Base-by-base conservation (phyloP, 129 eudicot species). In the Ambrosia artemisiifolia region DNA sequence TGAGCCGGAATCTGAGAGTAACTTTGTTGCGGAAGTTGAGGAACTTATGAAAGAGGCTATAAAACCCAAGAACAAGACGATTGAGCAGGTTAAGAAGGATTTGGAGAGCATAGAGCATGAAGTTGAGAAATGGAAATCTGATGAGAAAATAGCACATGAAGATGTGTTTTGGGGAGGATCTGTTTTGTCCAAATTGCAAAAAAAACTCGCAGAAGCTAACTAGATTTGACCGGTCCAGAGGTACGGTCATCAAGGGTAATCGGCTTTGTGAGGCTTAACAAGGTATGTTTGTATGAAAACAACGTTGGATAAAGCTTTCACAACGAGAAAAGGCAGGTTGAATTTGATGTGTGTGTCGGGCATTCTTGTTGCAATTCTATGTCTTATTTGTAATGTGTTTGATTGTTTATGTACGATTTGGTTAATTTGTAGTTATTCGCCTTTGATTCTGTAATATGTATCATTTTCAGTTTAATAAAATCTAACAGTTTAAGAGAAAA, bases 81-180 rank as follows among this genome's bases (percentile, higher is more conserved):
- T 34, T 6, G 75, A 60, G 16, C 12, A 69, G 66, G 65, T 62
- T 38, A 77, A 70, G 65, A 38, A 62, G 13, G 72, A 12, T 62
- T 6, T 62, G 0, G 60, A 49, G 10, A 11, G 44, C 44, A 12
- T 70, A 8, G 13, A 36, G 9, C 2, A 28, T 18, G 13, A n/a
- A 47, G 43, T 70, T 38, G 2, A 5, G 48, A 35, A 36, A 38
- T 77, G 81, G 81, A 16, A 18, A 11, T 61, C 56, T 6, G 75
- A 75, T 65, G 46, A 20, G 32, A 64, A 69, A 32, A 69, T 76
- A 8, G 4, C 14, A 16, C 6, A 61, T 2, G 6, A 30, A 9
- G 81, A 77, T 61, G 81, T 19, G 33, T 77, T 19, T 77, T 77
- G 81, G 76, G 81, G 76, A 36, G 70, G 61, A 48, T 48, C 36